Conservation (phyloP, 176 grass and related monocot genomes). For the Aechmea fasciata region DNA sequence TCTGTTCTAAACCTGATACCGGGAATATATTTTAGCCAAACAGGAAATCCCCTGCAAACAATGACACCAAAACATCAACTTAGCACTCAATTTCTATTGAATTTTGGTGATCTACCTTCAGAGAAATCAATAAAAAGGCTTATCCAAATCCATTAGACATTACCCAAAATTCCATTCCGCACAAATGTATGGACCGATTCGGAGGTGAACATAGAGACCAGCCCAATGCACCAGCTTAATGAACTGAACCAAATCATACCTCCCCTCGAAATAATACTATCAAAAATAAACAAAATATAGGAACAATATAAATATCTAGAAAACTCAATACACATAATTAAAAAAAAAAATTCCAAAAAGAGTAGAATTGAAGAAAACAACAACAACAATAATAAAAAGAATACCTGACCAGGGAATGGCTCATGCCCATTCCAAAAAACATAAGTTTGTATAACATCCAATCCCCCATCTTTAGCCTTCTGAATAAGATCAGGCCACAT, state of each 20-base stretch:
- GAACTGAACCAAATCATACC: conserved; percentile 51
- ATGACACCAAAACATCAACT: not conserved
- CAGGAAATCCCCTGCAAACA: conserved; percentile 38
- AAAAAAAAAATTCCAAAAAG: no score
- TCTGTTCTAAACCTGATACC: conserved; percentile 43
- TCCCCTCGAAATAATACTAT: conserved; percentile 61
- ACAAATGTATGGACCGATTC: conserved; percentile 73
- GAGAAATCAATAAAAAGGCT: not conserved
- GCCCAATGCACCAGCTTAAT: conserved; percentile 54
- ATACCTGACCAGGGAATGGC: conserved; percentile 31
- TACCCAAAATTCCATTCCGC: conserved; percentile 84
- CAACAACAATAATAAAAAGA: no score
- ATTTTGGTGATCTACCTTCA: not conserved
- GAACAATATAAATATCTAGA: not conserved
- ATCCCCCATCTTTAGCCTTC: conserved; percentile 55
- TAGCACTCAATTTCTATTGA: not conserved
- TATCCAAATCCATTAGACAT: not conserved
- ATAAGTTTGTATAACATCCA: conserved; percentile 53
- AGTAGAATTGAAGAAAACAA: no score
- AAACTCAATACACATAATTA: no score
- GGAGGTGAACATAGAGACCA: conserved; percentile 54
- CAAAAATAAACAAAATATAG: not conserved
- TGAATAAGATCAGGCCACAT: conserved; percentile 60
- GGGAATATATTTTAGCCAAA: conserved; percentile 39
- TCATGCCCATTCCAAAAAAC: conserved; percentile 75